phyloP scores from a whole-genome alignment of 352 stramenopile genomes.

The Phytophthora tentaculata region DNA sequence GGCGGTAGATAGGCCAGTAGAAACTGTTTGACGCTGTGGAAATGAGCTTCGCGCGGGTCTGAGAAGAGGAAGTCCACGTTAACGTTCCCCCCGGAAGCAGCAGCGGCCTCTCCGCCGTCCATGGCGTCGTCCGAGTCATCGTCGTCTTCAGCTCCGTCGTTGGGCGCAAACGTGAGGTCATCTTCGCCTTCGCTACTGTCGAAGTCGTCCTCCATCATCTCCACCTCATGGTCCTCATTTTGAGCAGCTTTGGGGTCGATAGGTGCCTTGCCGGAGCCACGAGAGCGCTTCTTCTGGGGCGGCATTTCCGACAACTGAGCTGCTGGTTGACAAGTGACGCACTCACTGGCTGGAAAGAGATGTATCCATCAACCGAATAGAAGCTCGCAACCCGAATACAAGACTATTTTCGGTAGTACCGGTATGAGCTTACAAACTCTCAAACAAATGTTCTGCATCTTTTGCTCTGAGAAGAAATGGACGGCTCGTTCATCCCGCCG shows the following conservation, averaged over 20 bases:
- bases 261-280: slow-evolving; percentile 28
- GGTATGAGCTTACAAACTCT: slow-evolving; percentile 5
- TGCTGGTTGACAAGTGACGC: slow-evolving; percentile 15
- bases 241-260: slow-evolving; percentile 22
- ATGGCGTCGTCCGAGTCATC: slow-evolving; percentile 68
- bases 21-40: slow-evolving; percentile 90
- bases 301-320: slow-evolving; percentile 28
- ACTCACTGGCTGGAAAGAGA: slow-evolving; percentile 4
- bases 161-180: slow-evolving; percentile 59
- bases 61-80: slow-evolving; percentile 88
- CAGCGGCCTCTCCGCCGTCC: slow-evolving; percentile 53
- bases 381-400: neutral
- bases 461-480: too few relatives aligned
- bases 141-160: slow-evolving; percentile 48
- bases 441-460: too few relatives aligned
- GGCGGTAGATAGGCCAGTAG: slow-evolving; percentile 75
- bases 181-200: slow-evolving; percentile 60
- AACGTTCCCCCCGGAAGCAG: slow-evolving; percentile 44
- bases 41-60: slow-evolving; percentile 80
- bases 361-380: slow-evolving; percentile 17
- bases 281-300: slow-evolving; percentile 45
- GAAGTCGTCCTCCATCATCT: slow-evolving; percentile 59
- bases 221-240: slow-evolving; percentile 34
- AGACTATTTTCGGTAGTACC: slow-evolving; percentile 3
- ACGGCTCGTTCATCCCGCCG: slow-evolving; percentile 60